Percentiles rank a stretch among this genome's conserved stretches.
phyloP scores from a whole-genome alignment of 163 green algal genomes.

The Scenedesmus sp. region DNA sequence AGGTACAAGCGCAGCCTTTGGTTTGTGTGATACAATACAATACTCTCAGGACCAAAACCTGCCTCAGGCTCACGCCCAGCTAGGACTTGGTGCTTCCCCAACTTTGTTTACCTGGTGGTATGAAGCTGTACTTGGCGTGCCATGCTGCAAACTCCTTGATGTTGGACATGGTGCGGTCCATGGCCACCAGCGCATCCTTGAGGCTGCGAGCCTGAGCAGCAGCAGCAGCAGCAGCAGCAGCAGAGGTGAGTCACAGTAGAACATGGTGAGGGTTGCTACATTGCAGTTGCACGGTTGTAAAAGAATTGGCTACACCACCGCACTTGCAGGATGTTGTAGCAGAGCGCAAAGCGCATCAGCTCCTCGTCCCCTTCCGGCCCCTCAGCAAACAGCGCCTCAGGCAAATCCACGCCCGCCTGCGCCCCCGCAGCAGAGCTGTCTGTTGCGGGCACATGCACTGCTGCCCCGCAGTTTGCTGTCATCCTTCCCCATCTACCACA shows the following conservation, averaged over 20 bases:
- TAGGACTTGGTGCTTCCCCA: too few relatives aligned
- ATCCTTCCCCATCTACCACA: neutral
- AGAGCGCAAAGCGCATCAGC: conserved; percentile 42
- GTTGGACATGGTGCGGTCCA: conserved; percentile 48
- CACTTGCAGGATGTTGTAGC: conserved; percentile 36
- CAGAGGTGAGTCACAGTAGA: neutral
- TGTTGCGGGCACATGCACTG: neutral
- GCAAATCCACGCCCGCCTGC: conserved; percentile 3
- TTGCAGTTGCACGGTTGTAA: too few relatives aligned
- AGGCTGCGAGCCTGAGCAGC: conserved; percentile 17
- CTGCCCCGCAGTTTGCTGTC: neutral
- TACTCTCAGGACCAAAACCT: too few relatives aligned
- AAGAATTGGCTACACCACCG: neutral
- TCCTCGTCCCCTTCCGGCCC: neutral
- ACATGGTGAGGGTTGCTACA: neutral
- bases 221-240: neutral
- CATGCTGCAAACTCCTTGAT: conserved; percentile 45
- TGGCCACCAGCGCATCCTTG: conserved; percentile 52
- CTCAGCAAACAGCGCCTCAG: neutral
- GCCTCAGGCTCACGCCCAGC: too few relatives aligned
- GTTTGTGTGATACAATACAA: too few relatives aligned
- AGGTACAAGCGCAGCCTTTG: too few relatives aligned
- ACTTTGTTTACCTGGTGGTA: neutral
- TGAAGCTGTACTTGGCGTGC: conserved; percentile 44
- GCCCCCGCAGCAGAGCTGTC: too few relatives aligned